These are phyloP conservation scores for Citrullus colocynthis DNA, from an alignment of 306 rosid genomes.

Conservation along the genomic window DNA sequence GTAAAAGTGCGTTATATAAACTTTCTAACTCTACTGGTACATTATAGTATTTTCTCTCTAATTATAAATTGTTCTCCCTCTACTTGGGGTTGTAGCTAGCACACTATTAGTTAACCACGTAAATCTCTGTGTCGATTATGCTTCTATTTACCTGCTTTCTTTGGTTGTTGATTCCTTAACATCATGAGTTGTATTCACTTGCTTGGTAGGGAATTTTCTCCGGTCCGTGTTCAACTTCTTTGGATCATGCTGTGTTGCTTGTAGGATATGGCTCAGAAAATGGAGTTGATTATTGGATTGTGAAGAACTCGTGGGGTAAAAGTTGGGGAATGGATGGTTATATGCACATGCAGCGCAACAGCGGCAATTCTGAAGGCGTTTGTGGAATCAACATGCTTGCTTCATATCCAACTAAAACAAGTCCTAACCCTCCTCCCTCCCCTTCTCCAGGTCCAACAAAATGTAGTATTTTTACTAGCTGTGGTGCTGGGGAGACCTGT, in stretches of 20 bases:
- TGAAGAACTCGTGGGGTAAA: slow-evolving; percentile 81
- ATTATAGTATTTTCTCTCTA: no score
- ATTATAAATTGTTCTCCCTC: no score
- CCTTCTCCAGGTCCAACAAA: slow-evolving; percentile 61
- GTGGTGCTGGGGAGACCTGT: slow-evolving; percentile 66
- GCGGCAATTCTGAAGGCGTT: slow-evolving; percentile 38
- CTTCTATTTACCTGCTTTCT: no score
- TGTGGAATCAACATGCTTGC: slow-evolving; percentile 87
- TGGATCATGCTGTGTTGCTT: slow-evolving; percentile 86
- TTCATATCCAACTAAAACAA: slow-evolving; percentile 66
- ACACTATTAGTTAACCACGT: no score
- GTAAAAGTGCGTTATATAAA: no score
- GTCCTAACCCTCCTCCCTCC: slow-evolving; percentile 70
- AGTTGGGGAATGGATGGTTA: slow-evolving; percentile 85
- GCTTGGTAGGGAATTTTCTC: slow-evolving; percentile 60
- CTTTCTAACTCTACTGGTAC: no score
- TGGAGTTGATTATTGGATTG: slow-evolving; percentile 83
- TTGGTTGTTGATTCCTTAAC: no score
- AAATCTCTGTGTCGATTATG: no score
- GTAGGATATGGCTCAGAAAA: slow-evolving; percentile 79
- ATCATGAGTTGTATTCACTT: background rate
- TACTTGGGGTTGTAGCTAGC: no score
- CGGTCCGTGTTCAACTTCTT: slow-evolving; percentile 71
- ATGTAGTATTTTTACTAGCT: slow-evolving; percentile 41
- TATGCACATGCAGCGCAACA: slow-evolving; percentile 50